Evolutionary conservation across 140 eudicot genomes (phyloP), one percentile per base, ranked within the genome.

Genomic region (Senecio squalidus): DNA sequence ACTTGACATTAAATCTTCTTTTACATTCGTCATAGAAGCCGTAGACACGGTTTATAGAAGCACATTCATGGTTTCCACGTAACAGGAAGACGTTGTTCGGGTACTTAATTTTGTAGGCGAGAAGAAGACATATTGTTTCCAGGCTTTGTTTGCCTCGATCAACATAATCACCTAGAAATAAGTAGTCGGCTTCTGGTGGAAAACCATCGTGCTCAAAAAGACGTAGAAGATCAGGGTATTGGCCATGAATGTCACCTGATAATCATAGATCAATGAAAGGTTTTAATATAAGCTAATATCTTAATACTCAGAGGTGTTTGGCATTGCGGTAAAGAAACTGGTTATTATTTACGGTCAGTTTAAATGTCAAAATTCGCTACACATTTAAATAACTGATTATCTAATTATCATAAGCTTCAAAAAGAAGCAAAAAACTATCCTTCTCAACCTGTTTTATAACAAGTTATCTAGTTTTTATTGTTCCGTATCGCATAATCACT

Each of bases 101-200:
- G 58, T 76, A 76, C 38, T 70, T 76, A 20, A 76, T 61, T 33
- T 76, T 70, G 58, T 64, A 76, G 3, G 81, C 77, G 1, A 76
- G 69, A 39, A 76, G 70, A 64, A 76, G 81, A 16, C 71, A 74
- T 46, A 74, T 68, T 4, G 80, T 74, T 68, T 76, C 82, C 13
- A 76, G 82, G 48, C 82, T 76, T 76, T 76, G 81, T 55, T 76
- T 76, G 14, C 82, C 82, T 26, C 82, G 22, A 20, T 76, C 82
- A 25, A 76, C 82, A 22, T 76, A 76, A 60, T 76, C 82, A 3
- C 82, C 82, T 15, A 76, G 76, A 48, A 76, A 76, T 51, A 76
- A 59, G 70, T 76, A 76, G 40, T 70, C 52, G 29, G 77, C 60
- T 52, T 70, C 52, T 0, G 82, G 82, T 52, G 82, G 82, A 8